Base-by-base conservation (phyloP, 75 land plant genomes). In the Ceratopteris richardii region DNA sequence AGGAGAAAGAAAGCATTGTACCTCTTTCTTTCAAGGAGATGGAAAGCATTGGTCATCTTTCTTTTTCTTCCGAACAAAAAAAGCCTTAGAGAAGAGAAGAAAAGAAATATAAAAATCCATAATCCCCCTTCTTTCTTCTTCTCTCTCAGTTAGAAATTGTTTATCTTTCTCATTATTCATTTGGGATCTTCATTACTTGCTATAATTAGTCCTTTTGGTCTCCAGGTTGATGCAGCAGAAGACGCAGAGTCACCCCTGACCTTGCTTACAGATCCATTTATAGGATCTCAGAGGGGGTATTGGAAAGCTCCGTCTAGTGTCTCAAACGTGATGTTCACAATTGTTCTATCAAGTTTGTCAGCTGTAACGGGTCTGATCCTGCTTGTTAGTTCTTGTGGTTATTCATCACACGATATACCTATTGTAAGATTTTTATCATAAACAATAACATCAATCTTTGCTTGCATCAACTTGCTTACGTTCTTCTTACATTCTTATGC, bases 341-440 rank as follows among this genome's bases (percentile, higher is more conserved):
- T 94, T 58, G 83, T 78, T 25, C 81, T 94, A 58, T 75, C 73
- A 11, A 61, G 57, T 23, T 70, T 76, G 56, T 75, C 90, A 23
- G 78, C 80, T 75, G 98, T 94, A 41, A 76, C 91, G 55, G 87
- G 83, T 13, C 78, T 86, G 23, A 58, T 84, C 27, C 28, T 93
- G 44, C 66, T 93, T 59, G 83, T 83, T 27, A 89, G 96, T 47
- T 69, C 90, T 19, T 81, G 87, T 77, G 96, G 98, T 41, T 89
- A 90, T 67, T 81, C 96, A 36, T 25, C 53, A 29, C 58, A 68
- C 13, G 90, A 94, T 68, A 50, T 69, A 60, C 98, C 96, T 41
- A 64, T 56, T 19, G 96, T 89, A 81, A 77, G 90, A 56, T 26
- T 57, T n/a, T 16, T 56, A 3, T 16, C 22, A 17, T 4, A 2